Conservation (phyloP, 495 filamentous ascomycete genomes). For the Talaromyces borbonicus region DNA sequence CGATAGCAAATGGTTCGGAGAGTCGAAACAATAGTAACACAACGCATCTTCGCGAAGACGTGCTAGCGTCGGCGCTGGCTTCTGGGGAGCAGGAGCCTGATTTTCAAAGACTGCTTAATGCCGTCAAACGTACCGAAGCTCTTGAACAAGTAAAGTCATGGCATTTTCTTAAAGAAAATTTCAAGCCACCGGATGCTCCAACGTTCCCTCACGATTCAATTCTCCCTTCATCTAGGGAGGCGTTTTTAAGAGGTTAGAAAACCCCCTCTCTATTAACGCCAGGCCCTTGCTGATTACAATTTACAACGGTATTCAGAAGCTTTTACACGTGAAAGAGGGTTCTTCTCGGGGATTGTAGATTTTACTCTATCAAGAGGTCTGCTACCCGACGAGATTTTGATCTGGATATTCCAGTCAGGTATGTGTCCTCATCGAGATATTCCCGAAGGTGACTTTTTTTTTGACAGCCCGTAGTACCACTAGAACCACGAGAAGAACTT, state of each 20-base stretch:
- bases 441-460: slow-evolving; percentile 6
- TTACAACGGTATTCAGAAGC: slow-evolving; percentile 29
- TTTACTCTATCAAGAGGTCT: slow-evolving; percentile 42
- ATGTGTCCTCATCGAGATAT: slow-evolving; percentile 8
- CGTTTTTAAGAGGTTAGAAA: slow-evolving; percentile 28
- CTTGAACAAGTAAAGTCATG: slow-evolving; percentile 48
- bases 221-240: slow-evolving; percentile 15
- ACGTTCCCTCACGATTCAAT: slow-evolving; percentile 27
- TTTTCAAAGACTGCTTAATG: slow-evolving; percentile 51
- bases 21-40: slow-evolving; percentile 8
- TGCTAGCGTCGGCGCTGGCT: slow-evolving; percentile 32
- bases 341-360: slow-evolving; percentile 59
- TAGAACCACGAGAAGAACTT: slow-evolving; percentile 50
- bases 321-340: slow-evolving; percentile 45
- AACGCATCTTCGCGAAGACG: slow-evolving; percentile 28
- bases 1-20: slow-evolving; percentile 12
- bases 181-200: slow-evolving; percentile 21
- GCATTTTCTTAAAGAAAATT: slow-evolving; percentile 52
- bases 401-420: slow-evolving; percentile 65
- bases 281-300: too few species aligned
- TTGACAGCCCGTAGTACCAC: slow-evolving; percentile 31
- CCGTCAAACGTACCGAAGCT: slow-evolving; percentile 67
- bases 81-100: slow-evolving; percentile 47
- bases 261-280: slow-evolving; percentile 3
- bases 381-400: slow-evolving; percentile 60